Percentiles rank a stretch among this genome's conserved stretches.
Conservation (phyloP, 2,329 filamentous ascomycete species). For the Fusarium tjaetaba region DNA sequence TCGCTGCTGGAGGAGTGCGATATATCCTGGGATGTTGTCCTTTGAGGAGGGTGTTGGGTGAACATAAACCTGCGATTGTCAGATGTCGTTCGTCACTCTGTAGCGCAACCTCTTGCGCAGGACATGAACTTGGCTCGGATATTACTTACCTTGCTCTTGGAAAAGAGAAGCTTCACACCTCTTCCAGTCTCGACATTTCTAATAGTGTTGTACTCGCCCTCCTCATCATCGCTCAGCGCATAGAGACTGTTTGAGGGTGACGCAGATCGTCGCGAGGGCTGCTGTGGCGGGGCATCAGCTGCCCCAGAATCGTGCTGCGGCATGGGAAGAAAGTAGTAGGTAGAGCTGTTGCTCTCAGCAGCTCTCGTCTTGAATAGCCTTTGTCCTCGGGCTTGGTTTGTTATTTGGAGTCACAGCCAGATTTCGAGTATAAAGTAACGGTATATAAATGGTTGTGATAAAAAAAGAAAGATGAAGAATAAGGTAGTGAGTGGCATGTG, state of each 20-base stretch:
- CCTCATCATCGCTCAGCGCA: constrained; percentile 95
- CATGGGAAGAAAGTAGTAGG: constrained; percentile 23
- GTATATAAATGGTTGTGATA: constrained; percentile 6
- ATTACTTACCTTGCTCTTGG: constrained; percentile 88
- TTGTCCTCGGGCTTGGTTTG: not conserved
- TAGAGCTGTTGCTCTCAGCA: not conserved
- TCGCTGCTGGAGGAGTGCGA: constrained; percentile 93
- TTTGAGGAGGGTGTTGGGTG: constrained; percentile 92
- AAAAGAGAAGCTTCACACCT: constrained; percentile 92
- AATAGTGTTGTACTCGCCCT: constrained; percentile 94
- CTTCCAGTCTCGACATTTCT: constrained; percentile 78
- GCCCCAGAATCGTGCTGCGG: constrained; percentile 36
- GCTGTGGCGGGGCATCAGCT: constrained; percentile 41
- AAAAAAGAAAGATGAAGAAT: not conserved
- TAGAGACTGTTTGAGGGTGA: constrained; percentile 92
- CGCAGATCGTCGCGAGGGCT: constrained; percentile 51
- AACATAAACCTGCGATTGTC: constrained; percentile 79
- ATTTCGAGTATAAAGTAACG: constrained; percentile 1
- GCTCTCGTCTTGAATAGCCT: not conserved
- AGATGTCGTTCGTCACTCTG: constrained; percentile 3
- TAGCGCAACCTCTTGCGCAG: not conserved
- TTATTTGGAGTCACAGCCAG: not conserved
- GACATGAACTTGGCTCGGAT: not conserved
- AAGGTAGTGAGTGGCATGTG: constrained; percentile 23
- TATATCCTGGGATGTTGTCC: constrained; percentile 95